phyloP scores from a whole-genome alignment of 169 alveolate species.

The Cystoisospora suis region DNA sequence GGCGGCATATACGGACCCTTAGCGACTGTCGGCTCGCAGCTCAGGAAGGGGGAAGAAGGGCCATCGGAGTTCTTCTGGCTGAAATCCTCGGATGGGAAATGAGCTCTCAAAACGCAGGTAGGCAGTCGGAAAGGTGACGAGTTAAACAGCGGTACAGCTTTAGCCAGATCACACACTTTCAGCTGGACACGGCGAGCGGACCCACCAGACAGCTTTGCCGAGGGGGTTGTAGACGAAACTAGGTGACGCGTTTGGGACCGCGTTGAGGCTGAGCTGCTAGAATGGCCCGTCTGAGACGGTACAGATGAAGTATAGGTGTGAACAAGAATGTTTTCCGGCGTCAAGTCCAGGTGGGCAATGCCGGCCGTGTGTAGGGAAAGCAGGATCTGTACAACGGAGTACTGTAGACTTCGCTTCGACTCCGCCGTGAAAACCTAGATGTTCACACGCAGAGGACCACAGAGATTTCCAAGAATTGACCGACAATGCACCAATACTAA shows the following conservation, averaged over 20 bases:
- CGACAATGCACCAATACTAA: too few relatives aligned
- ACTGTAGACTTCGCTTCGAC: slow-evolving; percentile 67
- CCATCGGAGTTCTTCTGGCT: background rate
- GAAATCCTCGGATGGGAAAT: too few relatives aligned
- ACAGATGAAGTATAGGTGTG: slow-evolving; percentile 22
- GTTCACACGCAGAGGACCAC: background rate
- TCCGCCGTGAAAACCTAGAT: background rate
- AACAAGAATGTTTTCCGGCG: slow-evolving; percentile 81
- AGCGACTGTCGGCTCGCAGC: slow-evolving; percentile 84
- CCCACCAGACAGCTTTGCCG: slow-evolving; percentile 9
- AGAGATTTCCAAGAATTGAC: too few relatives aligned
- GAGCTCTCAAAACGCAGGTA: background rate
- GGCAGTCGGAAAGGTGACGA: slow-evolving; percentile 38
- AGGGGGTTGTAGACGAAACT: background rate
- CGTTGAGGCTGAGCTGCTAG: background rate
- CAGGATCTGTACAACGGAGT: slow-evolving; percentile 68
- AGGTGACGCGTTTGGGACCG: background rate
- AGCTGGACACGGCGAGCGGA: slow-evolving; percentile 69
- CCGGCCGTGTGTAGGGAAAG: slow-evolving; percentile 78
- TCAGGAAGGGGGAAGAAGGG: slow-evolving; percentile 61
- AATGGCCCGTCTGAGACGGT: background rate
- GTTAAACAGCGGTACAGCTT: slow-evolving; percentile 75
- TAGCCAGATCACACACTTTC: slow-evolving; percentile 80
- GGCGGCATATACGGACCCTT: slow-evolving; percentile 87
- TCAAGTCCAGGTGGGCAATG: slow-evolving; percentile 79